Evolutionary conservation across 371 early-diverging fungal species (phyloP), one percentile per base, ranked within the genome.

Genomic region (Mucor velutinosus): DNA sequence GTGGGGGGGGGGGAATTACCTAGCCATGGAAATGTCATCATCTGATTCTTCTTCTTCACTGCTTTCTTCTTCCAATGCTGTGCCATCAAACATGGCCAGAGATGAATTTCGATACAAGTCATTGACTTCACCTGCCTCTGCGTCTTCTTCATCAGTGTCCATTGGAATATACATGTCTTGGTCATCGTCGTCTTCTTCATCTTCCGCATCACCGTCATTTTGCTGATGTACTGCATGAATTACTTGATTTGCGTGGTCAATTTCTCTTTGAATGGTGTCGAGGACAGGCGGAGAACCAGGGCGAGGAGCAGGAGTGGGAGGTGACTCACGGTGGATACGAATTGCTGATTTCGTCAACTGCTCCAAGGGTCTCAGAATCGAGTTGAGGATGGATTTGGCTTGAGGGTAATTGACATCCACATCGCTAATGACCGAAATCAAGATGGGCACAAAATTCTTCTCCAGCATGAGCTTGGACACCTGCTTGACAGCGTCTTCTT

Each of bases 371-470:
- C 92, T 91, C 56, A 97, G 72, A 55, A 97, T 78, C 0, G 90
- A 74, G 37, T 82, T 89, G 11, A 94, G 86, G n/a, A 97, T 83
- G 12, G 78, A 76, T 45, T 86, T 90, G 58, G 94, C 86, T 58
- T 87, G 81, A 1, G 98, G 96, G 72, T 95, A 94, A 71, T 93
- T 91, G 56, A 95, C 82, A 67, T 98, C 97, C 43, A 98, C 84
- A 59, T 95, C 93, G 43, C 89, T 86, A 21, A 96, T 76, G 4
- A 91, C 88, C 35, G 82, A 83, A 7, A 95, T 92, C 41, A 98
- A 71, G 1, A 91, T 72, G 37, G 80, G 84, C 2, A 96, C 93
- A 70, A 94, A 94, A 21, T 89, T 87, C 66, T 93, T 94, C 43
- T 98, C 97, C 8, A 99, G 72, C 92, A 98, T 93, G 49, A 92